Evolutionary conservation across 75 land plant genomes (phyloP).

Genomic region (Pinus taeda): DNA sequence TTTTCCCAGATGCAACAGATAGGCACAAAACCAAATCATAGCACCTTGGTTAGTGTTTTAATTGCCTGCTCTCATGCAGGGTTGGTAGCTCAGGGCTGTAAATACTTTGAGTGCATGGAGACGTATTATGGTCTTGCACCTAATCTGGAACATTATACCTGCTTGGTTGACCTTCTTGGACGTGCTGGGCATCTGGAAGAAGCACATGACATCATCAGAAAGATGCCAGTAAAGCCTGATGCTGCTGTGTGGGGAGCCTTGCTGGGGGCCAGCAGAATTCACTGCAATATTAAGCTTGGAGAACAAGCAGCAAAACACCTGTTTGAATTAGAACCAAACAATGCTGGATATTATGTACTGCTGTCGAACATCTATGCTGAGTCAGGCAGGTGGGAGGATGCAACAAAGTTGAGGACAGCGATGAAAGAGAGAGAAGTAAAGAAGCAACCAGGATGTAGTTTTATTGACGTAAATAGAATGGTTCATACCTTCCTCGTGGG

Average conservation of each 20-base stretch:
- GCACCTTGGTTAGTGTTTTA: slow-evolving; percentile 5
- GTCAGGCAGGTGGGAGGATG: background rate
- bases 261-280: background rate
- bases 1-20: slow-evolving; percentile 35
- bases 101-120: background rate
- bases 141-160: background rate
- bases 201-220: background rate
- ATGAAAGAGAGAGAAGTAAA: background rate
- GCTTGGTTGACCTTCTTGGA: background rate
- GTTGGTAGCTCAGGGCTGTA: background rate
- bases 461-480: background rate
- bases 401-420: background rate
- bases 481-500: background rate
- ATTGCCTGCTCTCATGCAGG: slow-evolving; percentile 11
- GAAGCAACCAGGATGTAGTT: slow-evolving; percentile 1
- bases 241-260: background rate
- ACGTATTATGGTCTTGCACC: background rate
- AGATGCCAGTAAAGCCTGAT: background rate
- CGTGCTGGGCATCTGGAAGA: background rate
- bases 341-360: background rate
- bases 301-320: background rate
- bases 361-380: background rate
- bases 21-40: slow-evolving; percentile 14
- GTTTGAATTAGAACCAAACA: background rate
- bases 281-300: background rate